These are phyloP conservation scores for Salisapilia sapeloensis DNA, from an alignment of 352 stramenopile genomes.

Conservation along the genomic window DNA sequence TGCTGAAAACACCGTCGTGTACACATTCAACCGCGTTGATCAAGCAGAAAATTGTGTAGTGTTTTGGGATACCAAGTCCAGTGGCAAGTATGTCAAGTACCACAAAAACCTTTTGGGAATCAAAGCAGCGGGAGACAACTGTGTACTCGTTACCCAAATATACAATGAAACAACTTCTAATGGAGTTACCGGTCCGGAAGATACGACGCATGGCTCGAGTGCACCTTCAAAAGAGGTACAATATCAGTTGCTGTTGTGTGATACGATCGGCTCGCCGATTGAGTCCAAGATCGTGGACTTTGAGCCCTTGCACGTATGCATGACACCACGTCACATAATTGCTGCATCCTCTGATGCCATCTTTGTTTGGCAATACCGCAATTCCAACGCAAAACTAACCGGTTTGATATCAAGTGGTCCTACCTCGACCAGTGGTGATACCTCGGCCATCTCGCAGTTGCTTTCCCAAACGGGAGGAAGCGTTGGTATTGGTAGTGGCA, in stretches of 20 bases:
- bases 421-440: constrained; percentile 10
- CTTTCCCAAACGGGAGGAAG: constrained; percentile 28
- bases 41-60: constrained; percentile 79
- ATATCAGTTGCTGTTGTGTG: constrained; percentile 76
- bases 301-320: constrained; percentile 65
- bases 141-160: constrained; percentile 71
- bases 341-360: constrained; percentile 66
- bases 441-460: constrained; percentile 45
- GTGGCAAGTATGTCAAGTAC: constrained; percentile 77
- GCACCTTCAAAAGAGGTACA: constrained; percentile 40
- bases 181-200: neutral
- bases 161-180: constrained; percentile 75
- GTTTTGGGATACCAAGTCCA: constrained; percentile 85
- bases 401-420: constrained; percentile 20
- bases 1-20: constrained; percentile 79
- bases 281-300: constrained; percentile 78
- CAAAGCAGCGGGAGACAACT: constrained; percentile 75
- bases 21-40: constrained; percentile 82
- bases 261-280: constrained; percentile 68
- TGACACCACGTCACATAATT: constrained; percentile 78
- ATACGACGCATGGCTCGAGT: neutral
- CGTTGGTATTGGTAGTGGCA: neutral
- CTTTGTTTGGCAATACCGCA: constrained; percentile 90
- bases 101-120: constrained; percentile 63
- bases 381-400: constrained; percentile 58